Conservation (phyloP, 768 basidiomycete species). For the Pholiota molesta region DNA sequence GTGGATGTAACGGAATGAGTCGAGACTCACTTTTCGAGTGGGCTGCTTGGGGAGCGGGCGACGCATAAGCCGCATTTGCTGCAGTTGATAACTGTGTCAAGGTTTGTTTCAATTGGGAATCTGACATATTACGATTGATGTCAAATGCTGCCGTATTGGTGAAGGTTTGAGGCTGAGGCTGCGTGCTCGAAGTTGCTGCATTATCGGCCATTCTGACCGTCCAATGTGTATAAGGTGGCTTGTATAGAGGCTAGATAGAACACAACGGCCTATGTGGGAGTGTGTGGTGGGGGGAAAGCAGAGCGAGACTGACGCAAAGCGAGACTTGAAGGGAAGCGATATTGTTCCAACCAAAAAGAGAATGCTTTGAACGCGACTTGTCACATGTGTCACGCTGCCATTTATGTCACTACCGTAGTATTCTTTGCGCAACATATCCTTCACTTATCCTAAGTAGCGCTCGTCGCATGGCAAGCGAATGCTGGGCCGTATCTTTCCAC, state of each 20-base stretch:
- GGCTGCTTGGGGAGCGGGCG: constrained; percentile 41
- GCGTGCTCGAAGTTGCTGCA: constrained; percentile 21
- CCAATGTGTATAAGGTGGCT: not conserved
- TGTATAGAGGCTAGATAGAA: constrained; percentile 3
- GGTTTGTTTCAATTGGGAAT: constrained; percentile 65
- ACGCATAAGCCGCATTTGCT: constrained; percentile 41
- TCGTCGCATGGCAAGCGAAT: constrained; percentile 27
- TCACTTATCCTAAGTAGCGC: not conserved
- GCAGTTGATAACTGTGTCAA: constrained; percentile 53
- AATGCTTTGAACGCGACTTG: constrained; percentile 27
- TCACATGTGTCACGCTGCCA: constrained; percentile 20
- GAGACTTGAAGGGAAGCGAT: constrained; percentile 1
- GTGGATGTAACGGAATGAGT: not conserved
- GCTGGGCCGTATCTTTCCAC: constrained; percentile 20
- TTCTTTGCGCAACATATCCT: not conserved
- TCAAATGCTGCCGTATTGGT: constrained; percentile 32
- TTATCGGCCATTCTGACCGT: constrained; percentile 31
- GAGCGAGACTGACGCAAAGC: constrained; percentile 5
- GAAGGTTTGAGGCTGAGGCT: constrained; percentile 22
- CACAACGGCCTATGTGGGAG: not conserved
- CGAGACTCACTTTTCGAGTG: constrained; percentile 35
- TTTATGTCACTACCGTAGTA: not conserved
- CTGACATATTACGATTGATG: constrained; percentile 51
- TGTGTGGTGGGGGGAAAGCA: constrained; percentile 1
- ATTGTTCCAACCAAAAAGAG: constrained; percentile 16